Percentiles rank a stretch among this genome's conserved stretches.
Conservation (phyloP, 2,329 filamentous ascomycete genomes). For the Apiospora koreana region DNA sequence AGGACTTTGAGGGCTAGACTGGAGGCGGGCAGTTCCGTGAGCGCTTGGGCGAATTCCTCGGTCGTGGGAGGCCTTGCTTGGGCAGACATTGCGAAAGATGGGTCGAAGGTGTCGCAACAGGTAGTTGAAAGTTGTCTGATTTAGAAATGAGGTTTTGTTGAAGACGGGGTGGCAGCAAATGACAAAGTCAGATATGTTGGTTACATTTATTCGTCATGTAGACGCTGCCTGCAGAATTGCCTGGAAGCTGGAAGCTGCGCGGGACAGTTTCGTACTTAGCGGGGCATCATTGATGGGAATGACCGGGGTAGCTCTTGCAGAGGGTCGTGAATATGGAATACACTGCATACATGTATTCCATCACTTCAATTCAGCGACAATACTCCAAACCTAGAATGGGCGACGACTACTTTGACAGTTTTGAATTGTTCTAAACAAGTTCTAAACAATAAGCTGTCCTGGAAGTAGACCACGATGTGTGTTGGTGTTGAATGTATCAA, state of each 20-base stretch:
- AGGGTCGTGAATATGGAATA: too few relatives aligned
- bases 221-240: neutral
- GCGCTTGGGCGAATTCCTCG: constrained; percentile 64
- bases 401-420: too few relatives aligned
- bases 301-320: neutral
- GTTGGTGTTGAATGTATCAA: too few relatives aligned
- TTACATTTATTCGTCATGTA: too few relatives aligned
- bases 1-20: constrained; percentile 73
- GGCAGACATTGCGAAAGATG: constrained; percentile 56
- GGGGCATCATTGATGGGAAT: neutral
- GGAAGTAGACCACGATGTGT: too few relatives aligned
- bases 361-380: too few relatives aligned
- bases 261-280: neutral
- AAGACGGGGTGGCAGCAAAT: neutral
- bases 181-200: too few relatives aligned
- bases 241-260: neutral
- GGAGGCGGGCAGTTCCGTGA: constrained; percentile 65
- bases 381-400: too few relatives aligned
- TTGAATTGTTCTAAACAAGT: too few relatives aligned
- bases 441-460: too few relatives aligned
- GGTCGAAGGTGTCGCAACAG: neutral
- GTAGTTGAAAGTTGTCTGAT: neutral
- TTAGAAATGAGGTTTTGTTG: neutral
- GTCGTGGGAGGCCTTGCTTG: constrained; percentile 62
- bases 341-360: too few relatives aligned